Percentiles rank a stretch among this genome's conserved stretches.
phyloP scores from a whole-genome alignment of 2,329 filamentous ascomycete species.

The Cladophialophora carrionii region DNA sequence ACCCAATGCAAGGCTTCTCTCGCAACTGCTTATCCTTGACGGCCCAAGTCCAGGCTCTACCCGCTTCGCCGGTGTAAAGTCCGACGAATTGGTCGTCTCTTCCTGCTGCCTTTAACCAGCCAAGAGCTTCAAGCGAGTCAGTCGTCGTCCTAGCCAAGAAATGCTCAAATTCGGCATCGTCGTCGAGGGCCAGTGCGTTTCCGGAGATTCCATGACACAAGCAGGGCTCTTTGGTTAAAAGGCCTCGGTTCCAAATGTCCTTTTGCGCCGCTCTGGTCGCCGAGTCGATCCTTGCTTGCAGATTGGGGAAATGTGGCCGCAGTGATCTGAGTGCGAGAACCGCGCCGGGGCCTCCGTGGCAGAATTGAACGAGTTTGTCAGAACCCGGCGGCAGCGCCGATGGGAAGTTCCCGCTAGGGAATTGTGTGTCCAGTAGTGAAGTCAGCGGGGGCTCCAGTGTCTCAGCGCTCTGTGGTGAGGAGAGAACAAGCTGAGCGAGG shows the following conservation, averaged over 20 bases:
- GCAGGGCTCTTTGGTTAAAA: slow-evolving; percentile 67
- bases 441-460: slow-evolving; percentile 59
- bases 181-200: slow-evolving; percentile 59
- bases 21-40: slow-evolving; percentile 33
- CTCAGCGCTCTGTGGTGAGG: slow-evolving; percentile 42
- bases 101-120: slow-evolving; percentile 45
- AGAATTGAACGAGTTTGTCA: slow-evolving; percentile 62
- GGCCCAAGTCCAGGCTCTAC: slow-evolving; percentile 54
- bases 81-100: slow-evolving; percentile 55
- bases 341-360: slow-evolving; percentile 68
- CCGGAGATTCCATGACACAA: slow-evolving; percentile 68
- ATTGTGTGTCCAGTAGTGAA: slow-evolving; percentile 63
- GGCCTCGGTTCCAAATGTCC: slow-evolving; percentile 60
- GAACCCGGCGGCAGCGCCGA: slow-evolving; percentile 46
- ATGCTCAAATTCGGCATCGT: slow-evolving; percentile 29
- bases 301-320: slow-evolving; percentile 53
- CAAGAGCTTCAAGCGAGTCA: slow-evolving; percentile 31
- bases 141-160: slow-evolving; percentile 31
- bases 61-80: slow-evolving; percentile 56
- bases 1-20: slow-evolving; percentile 33
- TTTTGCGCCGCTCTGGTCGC: slow-evolving; percentile 45
- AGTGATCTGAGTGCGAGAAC: slow-evolving; percentile 62
- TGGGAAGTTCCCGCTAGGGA: slow-evolving; percentile 66
- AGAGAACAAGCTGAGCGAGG: slow-evolving; percentile 67
- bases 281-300: slow-evolving; percentile 28